phyloP scores from a whole-genome alignment of 1,284 basidiomycete species.

The Heterobasidion parviporum region DNA sequence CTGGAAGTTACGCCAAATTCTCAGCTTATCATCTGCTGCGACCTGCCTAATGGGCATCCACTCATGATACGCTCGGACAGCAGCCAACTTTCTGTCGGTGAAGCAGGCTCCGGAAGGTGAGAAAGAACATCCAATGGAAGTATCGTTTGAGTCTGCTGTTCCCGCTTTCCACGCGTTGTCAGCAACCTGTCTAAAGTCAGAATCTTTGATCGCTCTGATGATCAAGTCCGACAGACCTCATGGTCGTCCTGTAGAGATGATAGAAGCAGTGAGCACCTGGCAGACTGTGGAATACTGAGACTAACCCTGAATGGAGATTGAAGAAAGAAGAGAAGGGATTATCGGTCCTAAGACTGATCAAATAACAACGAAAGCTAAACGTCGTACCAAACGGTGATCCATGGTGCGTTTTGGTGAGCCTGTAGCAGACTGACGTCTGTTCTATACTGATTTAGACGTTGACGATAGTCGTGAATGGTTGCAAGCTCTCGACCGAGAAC shows the following conservation, averaged over 20 bases:
- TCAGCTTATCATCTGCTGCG: constrained; percentile 47
- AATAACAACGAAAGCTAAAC: constrained; percentile 8
- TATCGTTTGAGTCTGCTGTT: constrained; percentile 56
- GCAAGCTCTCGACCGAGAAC: constrained; percentile 48
- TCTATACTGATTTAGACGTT: constrained; percentile 52
- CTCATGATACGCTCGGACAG: constrained; percentile 58
- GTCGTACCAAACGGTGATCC: constrained; percentile 49
- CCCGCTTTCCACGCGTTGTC: constrained; percentile 62
- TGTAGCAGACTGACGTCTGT: constrained; percentile 41
- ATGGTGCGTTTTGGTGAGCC: constrained; percentile 45
- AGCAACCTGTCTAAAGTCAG: constrained; percentile 31
- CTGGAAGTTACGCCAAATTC: constrained; percentile 64
- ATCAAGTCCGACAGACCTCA: constrained; percentile 1
- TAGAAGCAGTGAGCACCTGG: too few relatives aligned
- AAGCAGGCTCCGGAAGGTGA: constrained; percentile 51
- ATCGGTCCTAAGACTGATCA: background rate
- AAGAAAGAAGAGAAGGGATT: too few relatives aligned
- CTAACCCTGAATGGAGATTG: too few relatives aligned
- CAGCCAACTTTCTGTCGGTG: constrained; percentile 56
- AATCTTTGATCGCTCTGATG: background rate
- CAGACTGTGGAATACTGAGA: too few relatives aligned
- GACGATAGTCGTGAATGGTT: constrained; percentile 55
- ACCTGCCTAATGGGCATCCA: constrained; percentile 68
- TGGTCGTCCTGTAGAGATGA: constrained; percentile 3
- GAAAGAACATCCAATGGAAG: constrained; percentile 42